A percentile compares a stretch with the other conserved stretches of the same genome.
Conservation (phyloP, 2,329 filamentous ascomycete species). For the Fusarium sp. region DNA sequence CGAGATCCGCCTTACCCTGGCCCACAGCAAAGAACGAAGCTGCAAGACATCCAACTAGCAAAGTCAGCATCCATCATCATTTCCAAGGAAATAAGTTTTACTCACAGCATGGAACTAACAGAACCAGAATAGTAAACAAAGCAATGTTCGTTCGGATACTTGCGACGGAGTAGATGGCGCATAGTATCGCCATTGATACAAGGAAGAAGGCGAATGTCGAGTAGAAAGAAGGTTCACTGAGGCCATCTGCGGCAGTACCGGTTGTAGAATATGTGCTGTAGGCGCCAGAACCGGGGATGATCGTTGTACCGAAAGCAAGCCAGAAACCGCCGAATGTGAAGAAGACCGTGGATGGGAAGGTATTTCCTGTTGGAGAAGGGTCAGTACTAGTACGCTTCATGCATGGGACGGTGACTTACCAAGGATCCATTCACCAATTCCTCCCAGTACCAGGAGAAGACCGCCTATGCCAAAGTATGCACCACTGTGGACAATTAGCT, state of each 20-base stretch:
- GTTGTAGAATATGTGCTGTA: slow-evolving; percentile 54
- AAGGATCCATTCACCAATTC: slow-evolving; percentile 64
- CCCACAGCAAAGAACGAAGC: slow-evolving; percentile 50
- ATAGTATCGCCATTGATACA: slow-evolving; percentile 71
- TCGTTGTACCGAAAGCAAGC: slow-evolving; percentile 62
- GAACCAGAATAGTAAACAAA: slow-evolving; percentile 70
- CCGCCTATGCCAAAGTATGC: slow-evolving; percentile 61
- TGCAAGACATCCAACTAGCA: slow-evolving; percentile 46
- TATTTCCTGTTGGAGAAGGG: slow-evolving; percentile 55
- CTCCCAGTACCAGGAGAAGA: slow-evolving; percentile 59
- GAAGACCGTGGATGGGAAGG: slow-evolving; percentile 67
- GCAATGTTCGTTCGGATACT: slow-evolving; percentile 74
- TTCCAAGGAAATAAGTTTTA: accelerated
- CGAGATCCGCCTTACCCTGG: slow-evolving; percentile 26
- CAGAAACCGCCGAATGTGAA: slow-evolving; percentile 63
- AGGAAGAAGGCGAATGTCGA: slow-evolving; percentile 69
- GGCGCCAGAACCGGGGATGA: slow-evolving; percentile 62
- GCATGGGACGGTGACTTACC: slow-evolving; percentile 40
- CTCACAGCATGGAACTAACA: slow-evolving; percentile 59
- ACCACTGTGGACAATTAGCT: slow-evolving; percentile 40
- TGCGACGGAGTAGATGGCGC: slow-evolving; percentile 71
- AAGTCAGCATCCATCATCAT: neutral
- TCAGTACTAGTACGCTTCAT: neutral
- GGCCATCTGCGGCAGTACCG: slow-evolving; percentile 52
- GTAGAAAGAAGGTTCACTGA: slow-evolving; percentile 60